These are phyloP conservation scores for Paracoccidioides brasiliensis DNA, from an alignment of 2,329 filamentous ascomycete genomes.

Conservation along the genomic window DNA sequence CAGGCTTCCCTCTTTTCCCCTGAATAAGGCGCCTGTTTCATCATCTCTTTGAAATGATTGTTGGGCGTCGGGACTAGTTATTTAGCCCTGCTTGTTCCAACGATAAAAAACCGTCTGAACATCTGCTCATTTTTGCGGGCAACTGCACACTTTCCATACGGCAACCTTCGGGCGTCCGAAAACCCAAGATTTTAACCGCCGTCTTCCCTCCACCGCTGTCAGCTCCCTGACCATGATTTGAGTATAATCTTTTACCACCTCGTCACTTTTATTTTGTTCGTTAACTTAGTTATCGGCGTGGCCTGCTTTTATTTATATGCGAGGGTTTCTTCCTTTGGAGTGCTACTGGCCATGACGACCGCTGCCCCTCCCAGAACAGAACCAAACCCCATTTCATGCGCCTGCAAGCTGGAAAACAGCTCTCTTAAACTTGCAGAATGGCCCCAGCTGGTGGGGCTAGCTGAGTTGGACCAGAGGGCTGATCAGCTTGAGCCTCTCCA, in stretches of 20 bases:
- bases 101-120: too few relatives aligned
- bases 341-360: neutral
- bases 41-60: neutral
- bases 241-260: neutral
- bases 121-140: neutral
- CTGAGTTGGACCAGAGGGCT: neutral
- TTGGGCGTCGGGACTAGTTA: too few relatives aligned
- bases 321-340: too few relatives aligned
- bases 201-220: neutral
- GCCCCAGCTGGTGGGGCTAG: neutral
- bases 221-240: neutral
- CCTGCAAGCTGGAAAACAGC: neutral
- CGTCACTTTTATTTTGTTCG: too few relatives aligned
- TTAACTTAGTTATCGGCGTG: too few relatives aligned
- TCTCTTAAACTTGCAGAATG: neutral
- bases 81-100: too few relatives aligned
- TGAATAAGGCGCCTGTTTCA: neutral
- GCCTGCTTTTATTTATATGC: too few relatives aligned
- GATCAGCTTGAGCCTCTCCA: neutral
- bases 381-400: too few relatives aligned
- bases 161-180: neutral
- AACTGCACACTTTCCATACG: neutral
- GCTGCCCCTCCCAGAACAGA: neutral
- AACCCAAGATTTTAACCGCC: neutral
- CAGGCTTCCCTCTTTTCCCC: neutral